phyloP scores from a whole-genome alignment of 2,329 filamentous ascomycete species.

The Epichloe typhina region DNA sequence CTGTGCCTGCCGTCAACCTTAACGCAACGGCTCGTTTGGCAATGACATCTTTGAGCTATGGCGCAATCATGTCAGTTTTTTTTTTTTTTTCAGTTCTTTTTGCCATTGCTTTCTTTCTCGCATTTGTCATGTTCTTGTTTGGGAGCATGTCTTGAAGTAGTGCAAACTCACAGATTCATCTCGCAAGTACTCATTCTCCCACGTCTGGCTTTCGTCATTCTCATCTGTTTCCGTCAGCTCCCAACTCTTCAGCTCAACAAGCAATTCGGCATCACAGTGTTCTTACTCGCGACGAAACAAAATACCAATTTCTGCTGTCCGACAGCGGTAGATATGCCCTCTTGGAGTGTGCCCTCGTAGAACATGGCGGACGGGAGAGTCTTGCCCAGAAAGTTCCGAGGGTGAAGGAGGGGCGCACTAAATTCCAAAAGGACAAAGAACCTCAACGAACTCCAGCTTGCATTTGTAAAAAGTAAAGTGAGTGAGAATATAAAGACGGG shows the following conservation, averaged over 20 bases:
- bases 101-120: neutral
- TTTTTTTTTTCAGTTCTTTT: neutral
- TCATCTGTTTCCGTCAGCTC: conserved; percentile 39
- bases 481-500: no score
- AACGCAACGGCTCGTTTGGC: conserved; percentile 53
- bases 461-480: no score
- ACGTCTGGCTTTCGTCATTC: conserved; percentile 51
- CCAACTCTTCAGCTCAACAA: neutral
- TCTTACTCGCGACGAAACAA: conserved; percentile 68
- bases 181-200: conserved; percentile 57
- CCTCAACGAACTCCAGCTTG: no score
- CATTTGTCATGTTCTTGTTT: neutral
- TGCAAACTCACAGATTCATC: conserved; percentile 37
- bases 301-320: conserved; percentile 64
- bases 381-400: no score
- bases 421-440: no score
- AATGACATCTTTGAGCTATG: conserved; percentile 42
- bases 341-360: conserved; percentile 65
- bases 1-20: conserved; percentile 56
- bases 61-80: conserved; percentile 6
- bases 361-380: conserved; percentile 45
- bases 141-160: neutral
- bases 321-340: conserved; percentile 66
- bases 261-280: no score
- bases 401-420: no score